These are phyloP conservation scores for Cymbopogon citratus DNA, from an alignment of 176 grass and related monocot genomes.

Conservation along the genomic window DNA sequence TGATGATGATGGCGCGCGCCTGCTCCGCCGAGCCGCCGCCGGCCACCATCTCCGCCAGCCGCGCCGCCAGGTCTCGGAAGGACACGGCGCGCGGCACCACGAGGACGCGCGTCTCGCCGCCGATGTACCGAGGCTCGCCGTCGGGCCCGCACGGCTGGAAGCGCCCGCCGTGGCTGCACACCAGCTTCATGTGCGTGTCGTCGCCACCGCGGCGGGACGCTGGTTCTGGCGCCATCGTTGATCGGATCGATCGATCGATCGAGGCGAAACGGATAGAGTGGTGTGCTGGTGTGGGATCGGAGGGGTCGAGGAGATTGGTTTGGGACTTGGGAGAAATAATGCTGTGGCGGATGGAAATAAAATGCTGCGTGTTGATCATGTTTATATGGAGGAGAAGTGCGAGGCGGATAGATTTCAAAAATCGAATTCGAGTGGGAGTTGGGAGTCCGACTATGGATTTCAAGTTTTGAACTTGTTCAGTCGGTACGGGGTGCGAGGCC, in stretches of 20 bases:
- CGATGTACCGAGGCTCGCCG: constrained; percentile 24
- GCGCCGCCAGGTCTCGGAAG: not conserved
- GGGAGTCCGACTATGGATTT: not conserved
- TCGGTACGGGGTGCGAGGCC: no score
- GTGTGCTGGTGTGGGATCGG: not conserved
- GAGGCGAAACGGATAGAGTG: not conserved
- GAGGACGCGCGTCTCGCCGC: constrained; percentile 35
- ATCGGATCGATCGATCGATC: not conserved
- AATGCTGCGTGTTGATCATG: not conserved
- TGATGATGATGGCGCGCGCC: not conserved
- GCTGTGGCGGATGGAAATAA: not conserved
- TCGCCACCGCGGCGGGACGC: not conserved
- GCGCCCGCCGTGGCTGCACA: constrained; percentile 42
- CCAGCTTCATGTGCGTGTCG: not conserved
- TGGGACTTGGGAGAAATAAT: not conserved
- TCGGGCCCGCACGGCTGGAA: not conserved
- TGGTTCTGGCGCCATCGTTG: not conserved
- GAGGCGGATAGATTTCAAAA: not conserved
- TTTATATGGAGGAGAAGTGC: not conserved
- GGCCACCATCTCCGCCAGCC: not conserved
- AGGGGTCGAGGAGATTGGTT: not conserved
- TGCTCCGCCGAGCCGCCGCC: not conserved
- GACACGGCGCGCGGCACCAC: constrained; percentile 12
- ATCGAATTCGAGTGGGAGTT: not conserved
- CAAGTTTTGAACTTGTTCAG: not conserved